Base-by-base conservation (phyloP, 768 basidiomycete species). In the Rhodotorula babjevae region DNA sequence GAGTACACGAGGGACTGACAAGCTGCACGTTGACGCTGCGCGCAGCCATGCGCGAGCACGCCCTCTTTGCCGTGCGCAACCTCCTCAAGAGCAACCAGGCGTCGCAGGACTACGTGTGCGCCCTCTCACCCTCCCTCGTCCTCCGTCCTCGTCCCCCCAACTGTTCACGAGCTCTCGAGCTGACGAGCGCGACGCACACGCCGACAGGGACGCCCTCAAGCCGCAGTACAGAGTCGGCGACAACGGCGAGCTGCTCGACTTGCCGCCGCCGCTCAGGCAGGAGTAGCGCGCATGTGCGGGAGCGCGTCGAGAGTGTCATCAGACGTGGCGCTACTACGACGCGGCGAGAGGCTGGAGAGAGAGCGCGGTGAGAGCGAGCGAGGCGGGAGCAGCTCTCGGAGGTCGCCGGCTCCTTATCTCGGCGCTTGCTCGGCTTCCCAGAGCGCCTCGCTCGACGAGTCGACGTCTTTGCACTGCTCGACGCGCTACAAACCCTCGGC, bases 1-100 rank as follows among this genome's bases (percentile, higher is more conserved):
- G 44, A 12, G 2, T 3, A 46, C 14, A 2, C 14, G 44, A 46
- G 44, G 44, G 44, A 46, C 44, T 46, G 14, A 46, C 44, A 11
- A 3, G 44, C 14, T 46, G 14, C 14, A 25, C 49, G 6, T 21
- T 47, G 47, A 21, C 47, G 15, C 19, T 8, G 23, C 47, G 47
- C n/a, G 6, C 56, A 93, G 94, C 92, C 81, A 83, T 98, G 60
- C 88, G 92, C 29, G 94, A 97, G 82, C 91, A 96, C 79, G 92
- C 93, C 4, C 86, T 97, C 55, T 88, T 96, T 74, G 85, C 92
- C 29, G 83, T 96, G 29, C 87, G 87, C 57, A 91, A 90, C 80
- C 80, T 95, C 19, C 84, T 97, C 67, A 84, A 88, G 74, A 84
- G 84, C 50, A 96, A 96, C 80, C 73, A 81, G 42, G 89, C 89